phyloP scores from a whole-genome alignment of 139 green algal genomes.

The Micromonas commoda region DNA sequence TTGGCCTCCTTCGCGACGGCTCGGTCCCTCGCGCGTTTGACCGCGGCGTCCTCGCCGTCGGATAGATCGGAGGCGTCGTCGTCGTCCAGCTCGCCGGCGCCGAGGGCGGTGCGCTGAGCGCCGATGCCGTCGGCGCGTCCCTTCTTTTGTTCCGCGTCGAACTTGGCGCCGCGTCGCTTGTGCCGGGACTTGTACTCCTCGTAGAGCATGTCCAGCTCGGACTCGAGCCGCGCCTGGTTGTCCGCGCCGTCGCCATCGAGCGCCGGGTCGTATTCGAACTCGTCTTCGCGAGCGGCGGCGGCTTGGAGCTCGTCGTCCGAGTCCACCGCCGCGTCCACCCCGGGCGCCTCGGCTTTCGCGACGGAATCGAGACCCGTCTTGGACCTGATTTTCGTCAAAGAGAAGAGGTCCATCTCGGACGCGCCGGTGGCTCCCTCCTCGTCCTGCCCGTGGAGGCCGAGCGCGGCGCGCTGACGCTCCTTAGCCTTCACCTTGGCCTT shows the following conservation, averaged over 20 bases:
- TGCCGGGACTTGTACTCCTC: conserved; percentile 21
- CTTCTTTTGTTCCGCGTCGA: neutral
- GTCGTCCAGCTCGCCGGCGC: conserved; percentile 29
- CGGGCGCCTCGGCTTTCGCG: neutral
- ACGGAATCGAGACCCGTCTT: neutral
- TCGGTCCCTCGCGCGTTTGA: neutral
- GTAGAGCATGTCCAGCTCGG: conserved; percentile 21
- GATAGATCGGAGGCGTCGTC: conserved; percentile 9
- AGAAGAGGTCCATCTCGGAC: conserved; percentile 21
- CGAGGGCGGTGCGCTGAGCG: conserved; percentile 13
- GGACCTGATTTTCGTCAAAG: conserved; percentile 14
- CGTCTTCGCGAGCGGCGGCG: neutral
- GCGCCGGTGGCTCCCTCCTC: neutral
- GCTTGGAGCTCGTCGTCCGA: neutral
- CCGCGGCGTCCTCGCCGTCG: conserved; percentile 24
- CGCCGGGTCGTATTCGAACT: too few species aligned
- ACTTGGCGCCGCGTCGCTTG: neutral
- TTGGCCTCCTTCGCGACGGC: neutral
- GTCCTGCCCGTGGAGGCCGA: conserved; percentile 47
- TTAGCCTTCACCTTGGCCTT: conserved; percentile 63
- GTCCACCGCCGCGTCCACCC: conserved; percentile 16
- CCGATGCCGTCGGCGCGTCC: too few species aligned
- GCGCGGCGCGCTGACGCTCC: conserved; percentile 56
- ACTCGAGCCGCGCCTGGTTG: neutral
- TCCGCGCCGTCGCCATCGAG: neutral